Evolutionary conservation across 2,329 filamentous ascomycete genomes (phyloP).

Genomic region (Alternaria triticina): DNA sequence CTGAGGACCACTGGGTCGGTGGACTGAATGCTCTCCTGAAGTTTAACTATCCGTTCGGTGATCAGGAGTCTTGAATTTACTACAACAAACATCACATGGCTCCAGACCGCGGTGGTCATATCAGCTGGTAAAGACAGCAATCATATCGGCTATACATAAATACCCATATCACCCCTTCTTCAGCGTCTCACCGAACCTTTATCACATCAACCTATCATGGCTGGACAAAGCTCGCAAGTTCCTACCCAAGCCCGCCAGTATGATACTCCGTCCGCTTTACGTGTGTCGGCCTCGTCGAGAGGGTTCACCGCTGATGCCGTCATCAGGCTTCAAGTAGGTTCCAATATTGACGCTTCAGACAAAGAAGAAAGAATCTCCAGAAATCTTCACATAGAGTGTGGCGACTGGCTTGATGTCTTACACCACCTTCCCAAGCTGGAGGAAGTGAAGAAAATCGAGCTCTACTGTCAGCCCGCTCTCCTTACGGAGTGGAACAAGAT

Average conservation of each 20-base stretch:
- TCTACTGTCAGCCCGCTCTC: neutral
- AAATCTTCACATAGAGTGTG: neutral
- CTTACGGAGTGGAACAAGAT: neutral
- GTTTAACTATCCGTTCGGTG: conserved; percentile 97
- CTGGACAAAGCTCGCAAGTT: neutral
- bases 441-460: neutral
- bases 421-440: neutral
- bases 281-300: neutral
- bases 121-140: neutral
- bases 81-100: neutral
- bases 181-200: neutral
- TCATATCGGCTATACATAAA: neutral
- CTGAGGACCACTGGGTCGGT: conserved; percentile 94
- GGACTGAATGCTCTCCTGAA: conserved; percentile 92
- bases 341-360: neutral
- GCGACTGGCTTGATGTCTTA: neutral
- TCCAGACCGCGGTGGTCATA: neutral
- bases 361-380: neutral
- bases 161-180: neutral
- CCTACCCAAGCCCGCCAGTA: neutral
- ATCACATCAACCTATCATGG: neutral
- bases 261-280: neutral
- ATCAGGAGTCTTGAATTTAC: conserved; percentile 33
- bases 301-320: neutral
- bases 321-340: neutral